Percentiles rank a stretch among this genome's conserved stretches.
These are phyloP conservation scores for Heimioporus sp. DNA, from an alignment of 768 basidiomycete species.

Conservation along the genomic window DNA sequence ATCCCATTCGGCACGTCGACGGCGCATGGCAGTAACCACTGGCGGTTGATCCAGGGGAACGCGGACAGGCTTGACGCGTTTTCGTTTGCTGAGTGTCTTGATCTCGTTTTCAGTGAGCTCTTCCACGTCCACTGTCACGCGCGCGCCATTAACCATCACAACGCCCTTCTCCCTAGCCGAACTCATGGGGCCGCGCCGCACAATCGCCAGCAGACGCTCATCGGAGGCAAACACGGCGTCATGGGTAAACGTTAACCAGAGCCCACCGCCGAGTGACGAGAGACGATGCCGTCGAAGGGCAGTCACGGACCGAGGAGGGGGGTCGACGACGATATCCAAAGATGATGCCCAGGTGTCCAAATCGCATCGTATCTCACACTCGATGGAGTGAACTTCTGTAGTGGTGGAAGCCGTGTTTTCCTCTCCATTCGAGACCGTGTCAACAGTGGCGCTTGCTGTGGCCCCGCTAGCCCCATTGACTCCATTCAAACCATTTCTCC, in stretches of 20 bases:
- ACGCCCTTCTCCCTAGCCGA: slow-evolving; percentile 67
- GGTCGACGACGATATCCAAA: slow-evolving; percentile 88
- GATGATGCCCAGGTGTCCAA: slow-evolving; percentile 84
- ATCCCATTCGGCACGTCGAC: slow-evolving; percentile 72
- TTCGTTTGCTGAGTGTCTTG: slow-evolving; percentile 77
- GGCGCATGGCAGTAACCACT: slow-evolving; percentile 67
- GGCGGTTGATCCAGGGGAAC: slow-evolving; percentile 94
- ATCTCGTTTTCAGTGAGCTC: slow-evolving; percentile 86
- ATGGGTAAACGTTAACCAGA: slow-evolving; percentile 92
- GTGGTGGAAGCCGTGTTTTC: slow-evolving; percentile 9
- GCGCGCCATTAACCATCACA: slow-evolving; percentile 88
- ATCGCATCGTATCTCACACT: slow-evolving; percentile 92
- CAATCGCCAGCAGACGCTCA: slow-evolving; percentile 71
- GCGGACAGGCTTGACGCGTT: slow-evolving; percentile 80
- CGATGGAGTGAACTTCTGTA: slow-evolving; percentile 52
- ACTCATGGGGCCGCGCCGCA: slow-evolving; percentile 63
- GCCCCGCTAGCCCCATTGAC: slow-evolving; percentile 15
- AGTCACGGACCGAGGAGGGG: slow-evolving; percentile 80
- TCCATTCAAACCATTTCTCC: slow-evolving; percentile 35
- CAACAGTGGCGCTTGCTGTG: background rate
- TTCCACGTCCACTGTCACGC: slow-evolving; percentile 82
- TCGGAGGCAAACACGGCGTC: slow-evolving; percentile 75
- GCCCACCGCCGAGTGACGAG: slow-evolving; percentile 82
- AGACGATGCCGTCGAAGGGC: slow-evolving; percentile 86
- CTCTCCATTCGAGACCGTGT: slow-evolving; percentile 16